These are phyloP conservation scores for Peronospora belbahrii DNA, from an alignment of 352 stramenopile species.

Conservation along the genomic window DNA sequence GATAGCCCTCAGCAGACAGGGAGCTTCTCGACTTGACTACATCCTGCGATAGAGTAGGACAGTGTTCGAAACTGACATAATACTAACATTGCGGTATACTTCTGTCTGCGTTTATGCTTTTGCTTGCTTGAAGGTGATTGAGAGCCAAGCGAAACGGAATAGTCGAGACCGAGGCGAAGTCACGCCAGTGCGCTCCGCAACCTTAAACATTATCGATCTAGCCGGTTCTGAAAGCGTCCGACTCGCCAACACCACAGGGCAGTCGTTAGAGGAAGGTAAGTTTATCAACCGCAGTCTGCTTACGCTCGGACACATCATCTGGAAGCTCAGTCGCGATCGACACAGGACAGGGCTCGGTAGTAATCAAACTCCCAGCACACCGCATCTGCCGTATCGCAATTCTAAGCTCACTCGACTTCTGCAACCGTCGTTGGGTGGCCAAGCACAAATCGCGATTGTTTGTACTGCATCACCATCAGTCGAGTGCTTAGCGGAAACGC, in stretches of 20 bases:
- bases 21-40: constrained; percentile 3
- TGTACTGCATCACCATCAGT: constrained; percentile 93
- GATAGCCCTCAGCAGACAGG: constrained; percentile 17
- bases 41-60: constrained; percentile 17
- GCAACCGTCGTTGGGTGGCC: constrained; percentile 92
- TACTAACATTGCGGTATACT: constrained; percentile 11
- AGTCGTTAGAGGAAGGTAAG: constrained; percentile 76
- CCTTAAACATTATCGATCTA: constrained; percentile 88
- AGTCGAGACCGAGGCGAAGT: constrained; percentile 19
- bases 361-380: constrained; percentile 11
- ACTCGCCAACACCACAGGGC: constrained; percentile 66
- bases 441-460: constrained; percentile 95
- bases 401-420: constrained; percentile 97
- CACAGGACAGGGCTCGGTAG: constrained; percentile 15
- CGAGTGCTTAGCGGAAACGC: constrained; percentile 90
- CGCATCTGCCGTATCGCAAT: constrained; percentile 95
- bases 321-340: constrained; percentile 79
- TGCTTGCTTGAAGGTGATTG: constrained; percentile 44
- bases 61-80: constrained; percentile 17
- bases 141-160: constrained; percentile 53
- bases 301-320: constrained; percentile 91
- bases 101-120: constrained; percentile 9
- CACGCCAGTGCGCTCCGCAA: constrained; percentile 56
- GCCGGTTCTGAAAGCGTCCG: constrained; percentile 84
- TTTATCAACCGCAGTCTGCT: constrained; percentile 90